Percentiles rank a stretch among this genome's conserved stretches.
Evolutionary conservation across 2,329 filamentous ascomycete genomes (phyloP).

Genomic region (Dactylellina leptospora): DNA sequence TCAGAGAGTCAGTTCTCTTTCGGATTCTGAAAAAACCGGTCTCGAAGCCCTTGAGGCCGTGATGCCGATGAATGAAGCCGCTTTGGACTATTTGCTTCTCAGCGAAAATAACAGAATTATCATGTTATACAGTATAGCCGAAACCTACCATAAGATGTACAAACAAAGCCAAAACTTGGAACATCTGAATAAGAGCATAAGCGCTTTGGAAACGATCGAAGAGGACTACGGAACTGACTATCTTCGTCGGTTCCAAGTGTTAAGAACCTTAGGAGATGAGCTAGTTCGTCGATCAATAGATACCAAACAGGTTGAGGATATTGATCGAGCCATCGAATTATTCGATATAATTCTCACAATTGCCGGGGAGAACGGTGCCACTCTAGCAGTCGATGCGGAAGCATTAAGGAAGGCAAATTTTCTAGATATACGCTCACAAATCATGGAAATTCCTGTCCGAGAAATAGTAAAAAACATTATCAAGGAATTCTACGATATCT

Average conservation of each 20-base stretch:
- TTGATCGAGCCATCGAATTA: constrained; percentile 6
- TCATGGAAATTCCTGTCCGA: background rate
- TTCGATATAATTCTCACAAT: background rate
- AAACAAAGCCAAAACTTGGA: background rate
- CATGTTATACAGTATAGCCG: constrained; percentile 4
- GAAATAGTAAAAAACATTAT: background rate
- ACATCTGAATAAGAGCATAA: constrained; percentile 5
- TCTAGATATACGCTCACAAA: background rate
- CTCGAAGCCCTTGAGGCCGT: constrained; percentile 2
- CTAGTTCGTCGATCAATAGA: constrained; percentile 1
- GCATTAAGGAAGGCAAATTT: constrained; percentile 8
- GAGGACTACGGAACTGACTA: background rate
- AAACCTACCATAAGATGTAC: background rate
- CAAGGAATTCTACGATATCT: background rate
- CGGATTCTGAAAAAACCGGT: background rate
- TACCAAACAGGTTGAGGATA: background rate
- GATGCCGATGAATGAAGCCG: background rate
- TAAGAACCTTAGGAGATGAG: background rate
- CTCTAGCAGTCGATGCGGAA: background rate
- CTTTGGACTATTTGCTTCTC: background rate
- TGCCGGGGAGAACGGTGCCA: background rate
- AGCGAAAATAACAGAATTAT: background rate
- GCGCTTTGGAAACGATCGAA: background rate
- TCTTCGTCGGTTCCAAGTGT: background rate
- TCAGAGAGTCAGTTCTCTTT: background rate